Conservation (phyloP, 805 yeast genomes). For the Pichia manshurica region DNA sequence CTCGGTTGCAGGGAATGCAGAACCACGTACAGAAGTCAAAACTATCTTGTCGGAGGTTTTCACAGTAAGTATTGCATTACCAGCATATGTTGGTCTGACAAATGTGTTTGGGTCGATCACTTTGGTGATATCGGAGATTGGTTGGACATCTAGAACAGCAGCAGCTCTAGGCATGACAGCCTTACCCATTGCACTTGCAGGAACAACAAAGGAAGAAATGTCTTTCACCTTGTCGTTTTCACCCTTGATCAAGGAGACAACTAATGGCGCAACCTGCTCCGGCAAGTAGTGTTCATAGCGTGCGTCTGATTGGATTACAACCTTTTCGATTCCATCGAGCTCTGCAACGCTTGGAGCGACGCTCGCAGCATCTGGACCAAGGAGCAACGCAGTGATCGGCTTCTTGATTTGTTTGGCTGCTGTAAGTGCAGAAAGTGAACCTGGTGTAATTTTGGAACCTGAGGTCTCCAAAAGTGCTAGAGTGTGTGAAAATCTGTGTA, state of each 20-base stretch:
- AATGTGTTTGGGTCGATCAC: slow-evolving; percentile 66
- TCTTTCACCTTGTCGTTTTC: slow-evolving; percentile 33
- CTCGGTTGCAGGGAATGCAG: slow-evolving; percentile 58
- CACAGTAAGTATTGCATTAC: slow-evolving; percentile 84
- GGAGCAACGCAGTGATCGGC: slow-evolving; percentile 72
- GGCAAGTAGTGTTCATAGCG: slow-evolving; percentile 69
- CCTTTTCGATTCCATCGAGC: slow-evolving; percentile 47
- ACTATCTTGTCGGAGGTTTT: slow-evolving; percentile 60
- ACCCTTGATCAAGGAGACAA: slow-evolving; percentile 41
- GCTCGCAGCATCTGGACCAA: slow-evolving; percentile 55
- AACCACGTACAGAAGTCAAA: slow-evolving; percentile 73
- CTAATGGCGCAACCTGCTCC: slow-evolving; percentile 71
- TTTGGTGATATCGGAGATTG: slow-evolving; percentile 73
- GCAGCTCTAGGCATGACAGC: slow-evolving; percentile 81
- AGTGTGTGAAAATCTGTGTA: slow-evolving; percentile 55
- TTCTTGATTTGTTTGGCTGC: slow-evolving; percentile 76
- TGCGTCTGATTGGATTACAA: slow-evolving; percentile 51
- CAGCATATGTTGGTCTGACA: slow-evolving; percentile 93
- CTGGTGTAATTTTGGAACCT: slow-evolving; percentile 52
- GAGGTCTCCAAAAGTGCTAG: slow-evolving; percentile 69
- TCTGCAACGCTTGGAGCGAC: slow-evolving; percentile 49
- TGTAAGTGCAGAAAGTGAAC: slow-evolving; percentile 62
- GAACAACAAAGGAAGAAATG: slow-evolving; percentile 67
- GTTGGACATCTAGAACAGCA: slow-evolving; percentile 81
- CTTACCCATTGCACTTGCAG: slow-evolving; percentile 86